These are phyloP conservation scores for Leucosporidium creatinivorum DNA, from an alignment of 768 basidiomycete genomes.

Conservation along the genomic window DNA sequence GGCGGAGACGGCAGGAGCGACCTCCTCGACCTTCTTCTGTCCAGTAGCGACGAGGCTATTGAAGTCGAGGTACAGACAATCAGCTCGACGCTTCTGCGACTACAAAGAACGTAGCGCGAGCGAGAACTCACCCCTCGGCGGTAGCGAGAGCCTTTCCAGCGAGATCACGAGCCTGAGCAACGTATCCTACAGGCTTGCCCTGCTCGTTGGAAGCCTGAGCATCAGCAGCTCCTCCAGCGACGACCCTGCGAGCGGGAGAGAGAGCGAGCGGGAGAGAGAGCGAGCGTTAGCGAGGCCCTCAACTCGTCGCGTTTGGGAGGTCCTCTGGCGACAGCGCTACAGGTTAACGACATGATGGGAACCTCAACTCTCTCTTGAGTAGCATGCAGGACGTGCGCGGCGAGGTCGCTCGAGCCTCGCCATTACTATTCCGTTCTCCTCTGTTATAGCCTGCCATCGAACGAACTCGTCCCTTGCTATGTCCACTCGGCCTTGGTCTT, in stretches of 20 bases:
- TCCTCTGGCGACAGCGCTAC: too few species aligned
- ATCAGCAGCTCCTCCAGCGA: conserved; percentile 16
- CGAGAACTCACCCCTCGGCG: conserved; percentile 9
- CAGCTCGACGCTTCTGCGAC: not conserved
- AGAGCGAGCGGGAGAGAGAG: too few species aligned
- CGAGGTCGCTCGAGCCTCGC: conserved; percentile 11
- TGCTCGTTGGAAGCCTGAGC: conserved; percentile 17
- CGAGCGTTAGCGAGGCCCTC: too few species aligned
- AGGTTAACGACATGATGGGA: too few species aligned
- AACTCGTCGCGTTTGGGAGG: too few species aligned
- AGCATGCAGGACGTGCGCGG: conserved; percentile 12
- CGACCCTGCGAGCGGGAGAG: not conserved
- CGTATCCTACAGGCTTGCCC: conserved; percentile 20
- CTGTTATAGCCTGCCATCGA: too few species aligned
- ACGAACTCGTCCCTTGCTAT: too few species aligned
- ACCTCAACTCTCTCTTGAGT: conserved; percentile 12
- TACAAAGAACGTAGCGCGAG: not conserved
- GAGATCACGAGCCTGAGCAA: conserved; percentile 20
- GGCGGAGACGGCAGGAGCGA: not conserved
- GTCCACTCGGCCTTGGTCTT: too few species aligned
- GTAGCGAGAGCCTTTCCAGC: conserved; percentile 9
- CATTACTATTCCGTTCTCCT: too few species aligned
- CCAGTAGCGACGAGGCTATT: conserved; percentile 10
- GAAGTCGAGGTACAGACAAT: not conserved
- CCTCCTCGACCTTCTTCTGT: conserved; percentile 28